Evolutionary conservation across 2,329 filamentous ascomycete species (phyloP), one percentile per base, ranked within the genome.

Genomic region (Bipolaris gigantea): DNA sequence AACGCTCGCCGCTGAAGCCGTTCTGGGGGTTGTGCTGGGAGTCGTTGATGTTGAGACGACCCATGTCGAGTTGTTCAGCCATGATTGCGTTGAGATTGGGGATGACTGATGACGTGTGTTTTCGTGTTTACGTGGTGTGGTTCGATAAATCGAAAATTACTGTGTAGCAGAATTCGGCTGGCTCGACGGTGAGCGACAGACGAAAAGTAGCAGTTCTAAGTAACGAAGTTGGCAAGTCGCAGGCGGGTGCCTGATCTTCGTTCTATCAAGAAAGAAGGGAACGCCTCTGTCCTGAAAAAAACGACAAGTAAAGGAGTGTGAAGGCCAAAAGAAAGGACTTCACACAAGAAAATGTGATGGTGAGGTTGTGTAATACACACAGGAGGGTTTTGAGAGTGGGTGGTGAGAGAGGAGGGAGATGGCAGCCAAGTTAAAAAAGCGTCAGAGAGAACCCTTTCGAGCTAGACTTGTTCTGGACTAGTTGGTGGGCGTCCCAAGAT

Each of bases 61-160:
- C 84, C 84, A 93, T 92, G 81, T 91, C 90, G 70, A 94, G 83
- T 81, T 92, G 87, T 55, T 74, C 72, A 71, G 72, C 72, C 72
- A 74, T 74, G 54, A 60, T 74, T 69, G 64, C 53, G 55, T 58
- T 43, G 52, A 38, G 16, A 34, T 39, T 13, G 42, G 19, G 42
- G 36, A 44, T 44, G 51, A 57, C 38, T 57, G 53, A 44, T 41
- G 38, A 48, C n/a, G 35, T 27, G 53, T 44, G 35, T 46, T 34
- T 54, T 33, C 27, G 42, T 36, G 33, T 50, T 35, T 39, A 38
- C 23, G 52, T 42, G 23, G 35, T 41, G 46, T 47, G 35, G 55
- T 44, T 41, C 44, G 49, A 42, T 30, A 56, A 43, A 50, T 56
- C 54, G 57, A 56, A 60, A 53, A 67, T 60, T 66, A 67, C 56